phyloP scores from a whole-genome alignment of 768 basidiomycete species.

The Favolaschia claudopus region DNA sequence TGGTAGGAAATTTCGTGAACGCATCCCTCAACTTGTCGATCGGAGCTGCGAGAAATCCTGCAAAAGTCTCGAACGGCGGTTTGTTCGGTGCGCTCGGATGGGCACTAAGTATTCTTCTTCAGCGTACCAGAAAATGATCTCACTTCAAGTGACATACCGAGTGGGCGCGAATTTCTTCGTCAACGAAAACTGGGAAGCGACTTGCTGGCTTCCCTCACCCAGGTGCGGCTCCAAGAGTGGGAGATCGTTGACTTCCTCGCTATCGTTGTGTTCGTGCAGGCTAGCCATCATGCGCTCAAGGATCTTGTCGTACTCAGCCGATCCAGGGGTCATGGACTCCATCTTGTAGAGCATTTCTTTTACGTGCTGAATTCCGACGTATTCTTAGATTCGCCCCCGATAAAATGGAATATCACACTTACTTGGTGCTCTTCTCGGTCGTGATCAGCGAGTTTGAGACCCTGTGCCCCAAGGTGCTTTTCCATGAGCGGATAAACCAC shows the following conservation, averaged over 20 bases:
- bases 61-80: constrained; percentile 68
- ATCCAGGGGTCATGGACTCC: constrained; percentile 52
- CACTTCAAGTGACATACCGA: constrained; percentile 47
- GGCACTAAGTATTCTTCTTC: constrained; percentile 39
- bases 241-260: constrained; percentile 65
- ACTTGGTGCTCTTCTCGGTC: constrained; percentile 68
- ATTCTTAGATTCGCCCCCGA: neutral
- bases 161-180: constrained; percentile 74
- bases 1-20: constrained; percentile 62
- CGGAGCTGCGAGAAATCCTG: constrained; percentile 59
- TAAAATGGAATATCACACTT: constrained; percentile 1
- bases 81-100: constrained; percentile 62
- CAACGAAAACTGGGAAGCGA: constrained; percentile 55
- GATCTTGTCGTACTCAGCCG: constrained; percentile 48
- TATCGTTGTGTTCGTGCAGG: constrained; percentile 61
- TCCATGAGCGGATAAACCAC: constrained; percentile 72
- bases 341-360: constrained; percentile 53
- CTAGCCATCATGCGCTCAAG: constrained; percentile 56
- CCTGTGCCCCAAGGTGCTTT: constrained; percentile 59
- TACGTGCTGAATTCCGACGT: constrained; percentile 30
- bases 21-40: constrained; percentile 66
- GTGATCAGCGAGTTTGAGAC: constrained; percentile 56
- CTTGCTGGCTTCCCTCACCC: constrained; percentile 52
- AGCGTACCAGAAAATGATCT: neutral
- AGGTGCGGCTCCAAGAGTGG: constrained; percentile 59